Base-by-base conservation (phyloP, 1,284 basidiomycete genomes). In the Cryptococcus sp. region DNA sequence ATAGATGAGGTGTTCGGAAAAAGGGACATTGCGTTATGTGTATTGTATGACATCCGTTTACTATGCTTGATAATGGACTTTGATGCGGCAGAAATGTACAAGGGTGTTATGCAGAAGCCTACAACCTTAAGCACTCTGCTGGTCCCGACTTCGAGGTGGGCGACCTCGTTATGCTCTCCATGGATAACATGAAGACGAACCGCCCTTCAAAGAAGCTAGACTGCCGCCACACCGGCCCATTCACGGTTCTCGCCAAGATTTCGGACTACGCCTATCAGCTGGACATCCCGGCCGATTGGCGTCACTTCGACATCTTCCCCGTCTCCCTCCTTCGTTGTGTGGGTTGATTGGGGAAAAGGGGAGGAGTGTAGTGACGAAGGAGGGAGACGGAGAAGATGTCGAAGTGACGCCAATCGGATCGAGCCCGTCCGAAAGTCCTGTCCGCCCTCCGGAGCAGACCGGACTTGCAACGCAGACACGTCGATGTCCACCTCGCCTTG, bases 181-280 rank as follows among this genome's bases (percentile, higher is more conserved):
- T 66, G 6, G 56, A 62, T 9, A 76, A 80, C 55, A 77, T 80
- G 61, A 67, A 66, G 33, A 80, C 78, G 9, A 74, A 65, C 6
- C 66, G 76, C 9, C 79, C 79, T 0, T 70, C 77, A 5, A 59
- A 72, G 55, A 81, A 81, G 60, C 71, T 81, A 23, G 73, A 57
- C 21, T 46, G 23, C 3, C 44, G 44, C 6, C 16, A 46, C 8
- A 23, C 16, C 9, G 44, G 44, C 2, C 44, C 44, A 8, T 46
- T 46, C 18, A 3, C 3, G 4, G 44, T 46, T 23, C 15, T 46
- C 6, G 21, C 44, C 18, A 46, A 46, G 23, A 46, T 46, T 1
- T 46, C 44, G 1, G 44, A 46, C 23, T 20, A 46, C 23, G 44
- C 44, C 13, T 43, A 43, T 15, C 40, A 43, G 21, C 16, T 43